Base-by-base conservation (phyloP, 441 rosid genomes). In the Croton setiger region DNA sequence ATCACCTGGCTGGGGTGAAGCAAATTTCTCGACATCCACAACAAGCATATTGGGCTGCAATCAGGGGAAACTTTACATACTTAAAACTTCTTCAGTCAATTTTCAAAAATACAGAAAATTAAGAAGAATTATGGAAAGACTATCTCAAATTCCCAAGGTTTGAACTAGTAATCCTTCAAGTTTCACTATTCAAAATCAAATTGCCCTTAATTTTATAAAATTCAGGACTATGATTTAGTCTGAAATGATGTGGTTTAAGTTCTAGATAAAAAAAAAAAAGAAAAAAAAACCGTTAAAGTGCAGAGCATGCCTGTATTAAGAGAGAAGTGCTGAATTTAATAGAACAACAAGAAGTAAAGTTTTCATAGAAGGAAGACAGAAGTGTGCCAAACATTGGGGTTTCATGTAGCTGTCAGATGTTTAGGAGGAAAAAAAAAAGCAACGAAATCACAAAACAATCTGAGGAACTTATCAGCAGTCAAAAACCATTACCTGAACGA, bases 31-130 rank as follows among this genome's bases (percentile, higher is more conserved):
- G 79, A 92, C 69, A 77, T 95, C 97, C 77, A 82, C 96, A 36
- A 95, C 97, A 66, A 95, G 88, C 96, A 92, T 95, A 79, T 95
- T 95, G 55, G 99, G 99, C 99, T 95, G 87, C 72, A 81, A 76
- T 45, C 48, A 57, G 35, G 69, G 15, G n/a, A 75, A 77, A 41
- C 52, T 12, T 72, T 37, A 44, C 15, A 67, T 64, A 27, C 31
- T 27, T 27, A 27, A 27, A 27, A 27, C 31, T 27, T 27, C 31
- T 27, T 27, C 37, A 47, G 17, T 59, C 53, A 7, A 35, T 8
- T 52, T 43, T 13, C 27, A 27, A 13, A 48, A 64, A 57, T 15
- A 45, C 3, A 52, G 18, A 23, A 66, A 23, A 21, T 1, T 45
- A 60, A 36, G 41, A 63, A 17, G 56, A 13, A 62, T 62, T 45